Evolutionary conservation across 139 green algal species (phyloP), one percentile per base, ranked within the genome.

Genomic region (Mesostigma viride): DNA sequence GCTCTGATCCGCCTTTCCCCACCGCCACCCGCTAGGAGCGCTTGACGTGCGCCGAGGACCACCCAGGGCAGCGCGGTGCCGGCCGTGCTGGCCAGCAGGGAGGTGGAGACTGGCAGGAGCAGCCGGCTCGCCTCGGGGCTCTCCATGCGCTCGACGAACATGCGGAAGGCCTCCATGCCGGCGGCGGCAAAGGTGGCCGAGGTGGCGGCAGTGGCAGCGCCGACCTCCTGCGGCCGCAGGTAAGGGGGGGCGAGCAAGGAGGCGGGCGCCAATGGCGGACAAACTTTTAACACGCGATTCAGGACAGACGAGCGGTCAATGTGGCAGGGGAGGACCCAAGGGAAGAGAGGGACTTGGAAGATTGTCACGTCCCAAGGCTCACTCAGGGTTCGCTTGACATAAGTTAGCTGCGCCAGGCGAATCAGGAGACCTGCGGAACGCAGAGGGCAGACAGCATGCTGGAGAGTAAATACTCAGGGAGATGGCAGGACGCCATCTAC

Each of bases 141-240:
- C 76, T 96, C 90, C 51, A 95, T 59, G 31, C 62, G 60, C 3
- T 84, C 70, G 28, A 96, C 83, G 5, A 84, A 47, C 73, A 94
- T 88, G 32, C 85, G 76, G 35, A 97, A 71, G 1, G 69, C 83
- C 64, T 96, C 87, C 73, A 97, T 80, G 58, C 79, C 82, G 0
- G 87, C 90, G 0, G 93, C 92, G 0, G 92, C 86, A 3, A 91
- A 57, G 0, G 91, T 97, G 14, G 85, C 87, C 2, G 81, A 83
- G 0, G 87, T 94, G 4, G 90, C 91, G n/a, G 96, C 86, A 27
- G 83, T 64, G n/a, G 53, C 58, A 11, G 64, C 31, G 58, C 76
- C 64, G 0, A 62, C 35, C 31, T 75, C 68, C 44, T 74, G 34
- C 58, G 60, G 34, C 14, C 40, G 17, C 40, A 14, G 6, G 20